Evolutionary conservation across 129 eudicot species (phyloP), one percentile per base, ranked within the genome.

Genomic region (Tagetes erecta): DNA sequence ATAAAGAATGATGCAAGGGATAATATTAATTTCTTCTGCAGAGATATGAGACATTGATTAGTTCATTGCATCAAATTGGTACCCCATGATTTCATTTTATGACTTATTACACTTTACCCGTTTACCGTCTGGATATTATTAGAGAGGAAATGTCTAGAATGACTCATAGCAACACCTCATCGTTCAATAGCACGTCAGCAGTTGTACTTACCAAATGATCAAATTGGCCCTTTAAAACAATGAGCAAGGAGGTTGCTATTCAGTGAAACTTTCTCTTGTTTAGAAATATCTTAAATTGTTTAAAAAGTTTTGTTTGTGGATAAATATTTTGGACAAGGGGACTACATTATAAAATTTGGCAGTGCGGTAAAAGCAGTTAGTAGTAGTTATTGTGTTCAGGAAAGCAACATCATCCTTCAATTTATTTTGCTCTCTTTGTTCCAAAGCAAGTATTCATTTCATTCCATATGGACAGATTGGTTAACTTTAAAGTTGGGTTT

Each of bases 101-200:
- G 2, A 51, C 3, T 0, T 37, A 36, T 47, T 67, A 38, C 31
- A 27, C 33, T 8, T 46, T 47, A 47, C n/a, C n/a, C n/a, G n/a
- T n/a, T n/a, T n/a, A n/a, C n/a, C n/a, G 57, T 51, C 57, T 51
- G n/a, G 57, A 51, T 51, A 51, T 12, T 51, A 51, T n/a, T n/a
- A 20, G 27, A 20, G 27, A 20, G 27, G 27, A 20, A 20, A 20
- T 20, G 27, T 20, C 27, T 20, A 20, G 0, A 20, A 20, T 20
- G 27, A 20, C 27, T 20, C 27, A 20, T 20, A 20, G 27, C 27
- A 20, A 20, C 27, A 20, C 27, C 27, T 20, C 27, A 20, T 20
- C 27, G 27, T 20, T 20, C 27, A 20, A 20, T 20, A 20, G 27
- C 27, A 0, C 0, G 27, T 20, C 27, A 20, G 27, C 27, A 20